A percentile compares a stretch with the other conserved stretches of the same genome.
Evolutionary conservation across 257 asterid genomes (phyloP).

Genomic region (Solanum virginianum): DNA sequence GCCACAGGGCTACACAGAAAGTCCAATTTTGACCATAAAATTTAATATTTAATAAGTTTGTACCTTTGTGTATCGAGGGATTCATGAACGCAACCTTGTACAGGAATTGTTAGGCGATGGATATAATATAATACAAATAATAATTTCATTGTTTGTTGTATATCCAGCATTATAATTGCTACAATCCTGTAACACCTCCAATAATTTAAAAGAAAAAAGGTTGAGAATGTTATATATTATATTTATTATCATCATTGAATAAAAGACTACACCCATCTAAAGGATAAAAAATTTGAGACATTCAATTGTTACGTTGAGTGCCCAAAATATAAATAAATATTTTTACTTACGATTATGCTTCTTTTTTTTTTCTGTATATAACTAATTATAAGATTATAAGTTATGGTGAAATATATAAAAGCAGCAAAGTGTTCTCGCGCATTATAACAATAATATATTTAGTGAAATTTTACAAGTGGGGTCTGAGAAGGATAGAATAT

Average conservation of each 20-base stretch:
- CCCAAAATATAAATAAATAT: too few species aligned
- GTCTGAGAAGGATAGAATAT: too few species aligned
- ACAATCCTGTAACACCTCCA: not conserved
- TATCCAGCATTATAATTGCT: not conserved
- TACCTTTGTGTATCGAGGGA: not conserved
- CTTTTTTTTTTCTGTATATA: too few species aligned
- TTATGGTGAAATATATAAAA: too few species aligned
- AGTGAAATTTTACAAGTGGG: rapidly evolving
- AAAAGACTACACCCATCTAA: too few species aligned
- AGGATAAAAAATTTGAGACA: not conserved
- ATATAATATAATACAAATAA: not conserved
- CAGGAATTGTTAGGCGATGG: not conserved
- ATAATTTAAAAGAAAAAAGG: not conserved
- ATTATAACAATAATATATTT: too few species aligned
- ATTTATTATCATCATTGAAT: not conserved
- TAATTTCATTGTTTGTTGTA: not conserved
- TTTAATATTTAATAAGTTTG: not conserved
- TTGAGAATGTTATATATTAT: not conserved
- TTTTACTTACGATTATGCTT: too few species aligned
- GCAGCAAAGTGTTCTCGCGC: too few species aligned
- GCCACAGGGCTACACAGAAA: not conserved
- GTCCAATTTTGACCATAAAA: not conserved
- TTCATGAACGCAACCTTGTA: not conserved
- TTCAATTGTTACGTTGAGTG: too few species aligned
- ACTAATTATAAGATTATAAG: too few species aligned